These are phyloP conservation scores for Keithomyces neogunnii DNA, from an alignment of 2,329 filamentous ascomycete species.

Conservation along the genomic window DNA sequence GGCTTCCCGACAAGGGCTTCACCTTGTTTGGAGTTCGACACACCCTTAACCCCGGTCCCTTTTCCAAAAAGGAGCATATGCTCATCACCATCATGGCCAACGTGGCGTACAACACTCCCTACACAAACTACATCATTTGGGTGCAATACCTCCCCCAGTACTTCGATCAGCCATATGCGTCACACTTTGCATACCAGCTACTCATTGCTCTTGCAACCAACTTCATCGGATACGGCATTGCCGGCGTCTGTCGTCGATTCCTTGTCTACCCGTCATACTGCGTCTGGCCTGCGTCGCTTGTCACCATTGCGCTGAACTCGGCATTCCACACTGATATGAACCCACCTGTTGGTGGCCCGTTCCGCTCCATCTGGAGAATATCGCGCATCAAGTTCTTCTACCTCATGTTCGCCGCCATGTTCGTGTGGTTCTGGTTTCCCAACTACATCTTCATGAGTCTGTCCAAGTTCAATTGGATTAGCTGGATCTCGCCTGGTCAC, in stretches of 20 bases:
- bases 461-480: slow-evolving; percentile 47
- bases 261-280: slow-evolving; percentile 47
- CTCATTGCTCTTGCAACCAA: slow-evolving; percentile 46
- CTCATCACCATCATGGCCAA: slow-evolving; percentile 56
- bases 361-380: slow-evolving; percentile 35
- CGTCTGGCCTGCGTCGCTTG: slow-evolving; percentile 49
- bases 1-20: slow-evolving; percentile 42
- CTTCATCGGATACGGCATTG: slow-evolving; percentile 51
- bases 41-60: slow-evolving; percentile 46
- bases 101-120: slow-evolving; percentile 42
- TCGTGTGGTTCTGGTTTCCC: slow-evolving; percentile 51
- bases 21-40: slow-evolving; percentile 36
- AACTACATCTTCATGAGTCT: slow-evolving; percentile 44
- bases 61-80: slow-evolving; percentile 54
- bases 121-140: slow-evolving; percentile 48
- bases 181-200: slow-evolving; percentile 45
- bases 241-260: slow-evolving; percentile 45
- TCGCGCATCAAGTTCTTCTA: slow-evolving; percentile 45
- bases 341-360: slow-evolving; percentile 30
- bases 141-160: slow-evolving; percentile 43
- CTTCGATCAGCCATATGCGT: slow-evolving; percentile 46
- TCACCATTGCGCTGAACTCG: slow-evolving; percentile 45
- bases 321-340: slow-evolving; percentile 42
- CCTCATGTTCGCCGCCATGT: slow-evolving; percentile 41
- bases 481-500: slow-evolving; percentile 44